Evolutionary conservation across 2,329 filamentous ascomycete species (phyloP), one percentile per base, ranked within the genome.

Genomic region (Cylindrodendrum hubeiense): DNA sequence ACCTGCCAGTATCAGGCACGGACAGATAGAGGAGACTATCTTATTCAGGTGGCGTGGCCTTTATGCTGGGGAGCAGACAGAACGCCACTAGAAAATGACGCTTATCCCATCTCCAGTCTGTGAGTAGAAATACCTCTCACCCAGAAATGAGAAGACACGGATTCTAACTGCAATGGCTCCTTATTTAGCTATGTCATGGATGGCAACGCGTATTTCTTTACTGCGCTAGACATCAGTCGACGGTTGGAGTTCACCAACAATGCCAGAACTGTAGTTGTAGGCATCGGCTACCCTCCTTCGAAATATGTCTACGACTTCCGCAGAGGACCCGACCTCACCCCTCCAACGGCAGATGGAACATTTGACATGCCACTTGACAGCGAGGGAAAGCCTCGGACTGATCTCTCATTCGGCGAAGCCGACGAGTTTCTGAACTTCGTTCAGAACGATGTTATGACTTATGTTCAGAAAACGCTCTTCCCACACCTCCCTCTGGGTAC

Each of bases 391-490:
- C 73, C 75, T 21, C 64, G 67, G 0, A 69, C 69, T 8, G 71
- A 74, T 13, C 64, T 76, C 34, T 61, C 51, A 2, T 76, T 76
- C 33, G 83, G 83, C 5, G 83, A 83, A 34, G 84, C 83, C 0
- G 77, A 83, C 51, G 74, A 79, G 7, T 83, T 86, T 21, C 76
- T 85, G 2, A 66, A 77, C 1, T 83, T 84, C 60, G 81, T 86
- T 28, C 74, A 81, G 47, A 74, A 76, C 2, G 74, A 78, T 4
- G 74, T 84, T 3, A 79, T 79, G 54, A 75, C 80, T 0, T 76
- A 79, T 64, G 64, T 77, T 8, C 65, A 77, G 26, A 44, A 62
- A 1, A 66, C 52, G 13, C 67, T 78, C 8, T 77, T 78, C 62
- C 65, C 72, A 4, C 51, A 72, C 39, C 39, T 72, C n/a, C 28